Base-by-base conservation (phyloP, 192 early-diverging fungal species). In the Dissophora ornata region DNA sequence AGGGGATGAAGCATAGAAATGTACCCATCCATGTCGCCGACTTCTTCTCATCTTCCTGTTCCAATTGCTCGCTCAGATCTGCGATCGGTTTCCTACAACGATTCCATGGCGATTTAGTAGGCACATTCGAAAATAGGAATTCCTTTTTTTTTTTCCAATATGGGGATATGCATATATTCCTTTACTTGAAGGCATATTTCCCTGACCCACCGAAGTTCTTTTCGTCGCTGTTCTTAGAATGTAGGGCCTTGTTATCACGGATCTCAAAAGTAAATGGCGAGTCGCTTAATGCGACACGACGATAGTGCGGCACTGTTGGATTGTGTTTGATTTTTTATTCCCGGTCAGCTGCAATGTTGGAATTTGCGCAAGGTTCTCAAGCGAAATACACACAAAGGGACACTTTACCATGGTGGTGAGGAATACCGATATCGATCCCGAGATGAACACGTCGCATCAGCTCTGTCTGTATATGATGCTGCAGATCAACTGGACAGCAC, bases 21-120 rank as follows among this genome's bases (percentile, higher is more conserved):
- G 26, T 67, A 71, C 69, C 69, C 69, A 71, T 71, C 69, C 69
- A 71, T 6, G 69, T 71, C 4, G 69, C 69, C 18, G 69, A 63
- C 15, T 71, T 71, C 36, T 71, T 71, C 11, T 62, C 53, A 6
- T 13, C 15, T 25, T 49, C 47, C 18, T 19, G 28, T 12, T 29
- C 49, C 13, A 49, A 8, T 1, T 42, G 48, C 16, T 54, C 52
- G 32, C 60, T 71, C 29, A 71, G 36, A 25, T 68, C 61, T 11
- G 55, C 54, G 15, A 57, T 34, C 22, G 69, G 69, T 25, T 63
- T 71, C 30, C 69, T 70, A 48, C 19, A 26, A 36, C 16, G 45
- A 6, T 4, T 47, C 18, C 6, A 40, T 2, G 28, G 44, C 5
- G 36, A 9, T 9, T 38, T 38, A 5, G 36, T 38, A 38, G 7